These are phyloP conservation scores for Sugiyamaella japonica DNA, from an alignment of 1,139 yeast genomes.

Conservation along the genomic window DNA sequence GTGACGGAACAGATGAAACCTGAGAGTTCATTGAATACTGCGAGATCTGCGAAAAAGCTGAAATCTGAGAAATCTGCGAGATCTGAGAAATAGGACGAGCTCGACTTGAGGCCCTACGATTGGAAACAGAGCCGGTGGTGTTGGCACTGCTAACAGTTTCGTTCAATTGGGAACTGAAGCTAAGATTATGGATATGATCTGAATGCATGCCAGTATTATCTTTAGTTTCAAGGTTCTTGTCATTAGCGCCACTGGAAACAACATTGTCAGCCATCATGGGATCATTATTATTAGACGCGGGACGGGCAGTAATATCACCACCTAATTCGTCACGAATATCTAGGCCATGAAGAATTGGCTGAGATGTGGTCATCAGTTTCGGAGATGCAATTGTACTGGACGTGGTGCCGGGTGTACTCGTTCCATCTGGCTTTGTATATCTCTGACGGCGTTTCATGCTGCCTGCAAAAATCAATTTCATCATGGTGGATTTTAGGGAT, in stretches of 20 bases:
- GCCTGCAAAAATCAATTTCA: slow-evolving; percentile 24
- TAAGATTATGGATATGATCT: background rate
- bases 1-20: slow-evolving; percentile 31
- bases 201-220: background rate
- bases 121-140: background rate
- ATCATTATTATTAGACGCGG: background rate
- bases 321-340: slow-evolving; percentile 4
- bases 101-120: background rate
- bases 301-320: slow-evolving; percentile 1
- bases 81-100: slow-evolving; percentile 65
- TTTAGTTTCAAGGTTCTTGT: background rate
- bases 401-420: slow-evolving; percentile 16
- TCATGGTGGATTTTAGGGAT: slow-evolving; percentile 22
- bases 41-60: slow-evolving; percentile 56
- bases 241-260: background rate
- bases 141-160: slow-evolving; percentile 1
- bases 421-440: background rate
- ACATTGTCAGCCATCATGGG: background rate
- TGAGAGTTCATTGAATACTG: slow-evolving; percentile 44
- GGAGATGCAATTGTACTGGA: slow-evolving; percentile 17
- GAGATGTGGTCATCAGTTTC: slow-evolving; percentile 7
- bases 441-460: slow-evolving; percentile 12
- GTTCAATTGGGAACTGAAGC: slow-evolving; percentile 2
- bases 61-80: slow-evolving; percentile 65
- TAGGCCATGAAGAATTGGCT: background rate